Conservation (phyloP, 352 stramenopile genomes). For the Globisporangium spiculum region DNA sequence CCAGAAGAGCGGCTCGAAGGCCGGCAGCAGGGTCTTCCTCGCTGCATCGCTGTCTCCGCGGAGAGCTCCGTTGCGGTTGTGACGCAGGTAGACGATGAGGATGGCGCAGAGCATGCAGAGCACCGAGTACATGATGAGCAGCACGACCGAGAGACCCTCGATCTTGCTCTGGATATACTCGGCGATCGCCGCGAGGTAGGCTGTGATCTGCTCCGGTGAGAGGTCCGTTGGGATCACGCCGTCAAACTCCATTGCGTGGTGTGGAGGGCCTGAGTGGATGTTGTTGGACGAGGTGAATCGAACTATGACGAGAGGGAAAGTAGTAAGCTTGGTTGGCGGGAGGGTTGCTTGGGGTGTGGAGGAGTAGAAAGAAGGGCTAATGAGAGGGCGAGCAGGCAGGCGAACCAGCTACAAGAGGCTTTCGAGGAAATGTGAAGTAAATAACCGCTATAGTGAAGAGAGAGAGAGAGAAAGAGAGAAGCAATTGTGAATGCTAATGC, state of each 20-base stretch:
- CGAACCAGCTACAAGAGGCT: no score
- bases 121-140: conserved; percentile 35
- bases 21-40: conserved; percentile 21
- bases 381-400: no score
- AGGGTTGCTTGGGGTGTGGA: no score
- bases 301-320: no score
- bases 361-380: no score
- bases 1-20: neutral
- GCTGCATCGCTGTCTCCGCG: conserved; percentile 37
- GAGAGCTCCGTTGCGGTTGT: conserved; percentile 34
- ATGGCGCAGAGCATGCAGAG: conserved; percentile 31
- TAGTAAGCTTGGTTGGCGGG: no score
- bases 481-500: no score
- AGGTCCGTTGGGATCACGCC: neutral
- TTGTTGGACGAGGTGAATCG: no score
- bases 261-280: no score
- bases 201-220: neutral
- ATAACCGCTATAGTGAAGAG: no score
- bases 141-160: conserved; percentile 28
- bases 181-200: neutral
- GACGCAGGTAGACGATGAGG: conserved; percentile 43
- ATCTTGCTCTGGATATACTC: conserved; percentile 19
- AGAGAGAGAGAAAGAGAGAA: no score
- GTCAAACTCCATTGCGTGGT: neutral
- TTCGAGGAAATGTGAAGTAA: no score